Conservation (phyloP, 495 filamentous ascomycete species). For the Penicillium atrosanguineum region DNA sequence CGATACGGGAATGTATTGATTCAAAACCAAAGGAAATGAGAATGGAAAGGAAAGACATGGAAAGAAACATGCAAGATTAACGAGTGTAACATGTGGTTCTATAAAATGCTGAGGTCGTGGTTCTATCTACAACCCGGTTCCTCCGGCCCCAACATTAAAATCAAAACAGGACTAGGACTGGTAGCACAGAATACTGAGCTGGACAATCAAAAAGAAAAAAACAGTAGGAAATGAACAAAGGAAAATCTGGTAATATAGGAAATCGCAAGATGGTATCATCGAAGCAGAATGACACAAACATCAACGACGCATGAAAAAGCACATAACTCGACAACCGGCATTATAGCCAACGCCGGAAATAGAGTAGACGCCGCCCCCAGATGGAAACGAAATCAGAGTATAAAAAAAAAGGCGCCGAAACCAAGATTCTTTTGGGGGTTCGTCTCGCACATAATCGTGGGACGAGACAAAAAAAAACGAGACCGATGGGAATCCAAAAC, state of each 20-base stretch:
- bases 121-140: conserved; percentile 1
- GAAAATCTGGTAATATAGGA: background rate
- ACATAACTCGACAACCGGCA: conserved; percentile 14
- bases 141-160: conserved; percentile 5
- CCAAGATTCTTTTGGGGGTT: conserved; percentile 25
- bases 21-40: too few species aligned
- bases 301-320: conserved; percentile 17
- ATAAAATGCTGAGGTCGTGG: conserved; percentile 3
- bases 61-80: background rate
- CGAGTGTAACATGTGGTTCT: conserved; percentile 5
- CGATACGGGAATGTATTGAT: background rate
- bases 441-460: conserved; percentile 8
- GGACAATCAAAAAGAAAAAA: background rate
- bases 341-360: conserved; percentile 19
- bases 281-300: conserved; percentile 34
- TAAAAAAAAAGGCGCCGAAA: conserved; percentile 25
- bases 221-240: conserved; percentile 5
- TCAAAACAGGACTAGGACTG: background rate
- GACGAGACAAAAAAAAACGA: conserved; percentile 5
- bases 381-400: conserved; percentile 16
- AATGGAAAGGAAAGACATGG: background rate
- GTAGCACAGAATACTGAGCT: background rate
- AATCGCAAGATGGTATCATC: conserved; percentile 49
- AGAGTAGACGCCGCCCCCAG: conserved; percentile 30
- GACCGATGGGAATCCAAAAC: conserved; percentile 9